Evolutionary conservation across 805 yeast genomes (phyloP), one percentile per base, ranked within the genome.

Genomic region (Suhomyces sp.): DNA sequence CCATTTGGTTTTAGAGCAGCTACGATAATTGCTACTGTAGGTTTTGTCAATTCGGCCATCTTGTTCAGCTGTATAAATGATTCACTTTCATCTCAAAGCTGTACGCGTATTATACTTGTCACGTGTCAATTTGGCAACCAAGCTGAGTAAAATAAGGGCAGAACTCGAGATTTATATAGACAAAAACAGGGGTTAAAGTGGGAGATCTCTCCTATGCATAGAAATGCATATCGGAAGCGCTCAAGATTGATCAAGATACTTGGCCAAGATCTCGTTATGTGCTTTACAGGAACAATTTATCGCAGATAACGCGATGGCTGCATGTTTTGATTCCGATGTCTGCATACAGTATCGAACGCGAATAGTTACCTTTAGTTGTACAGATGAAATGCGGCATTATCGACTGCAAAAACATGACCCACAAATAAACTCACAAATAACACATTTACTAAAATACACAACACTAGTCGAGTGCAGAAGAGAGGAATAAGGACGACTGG

Each of bases 1-100:
- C 83, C 73, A 1, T 76, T 78, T 1, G 97, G 96, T 55, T 83
- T 66, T 35, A 94, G 69, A 0, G 96, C 94, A 0, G 99, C 99
- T 25, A 94, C 96, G 6, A 94, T 82, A 35, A 89, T 73, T 2
- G 70, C 70, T 2, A 74, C 55, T 17, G 68, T 52, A 6, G 60
- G 60, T 33, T 54, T 49, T 21, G 43, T 29, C 40, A 49, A 31
- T 19, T 25, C 43, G 13, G 47, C 22, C 44, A 31, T 35, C 5
- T 29, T 25, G 35, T 7, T 22, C n/a, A 21, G 15, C 6, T 41
- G 24, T 27, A 9, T 15, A 5, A 15, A 29, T 10, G 6, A n/a
- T 39, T 39, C 43, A 17, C 22, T 10, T n/a, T 3, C 35, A 31
- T 31, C 35, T 31, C 43, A 39, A 12, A n/a, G 12, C 12, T 12